Evolutionary conservation across 768 basidiomycete species (phyloP).

Genomic region (Thelephora aurantiotincta): DNA sequence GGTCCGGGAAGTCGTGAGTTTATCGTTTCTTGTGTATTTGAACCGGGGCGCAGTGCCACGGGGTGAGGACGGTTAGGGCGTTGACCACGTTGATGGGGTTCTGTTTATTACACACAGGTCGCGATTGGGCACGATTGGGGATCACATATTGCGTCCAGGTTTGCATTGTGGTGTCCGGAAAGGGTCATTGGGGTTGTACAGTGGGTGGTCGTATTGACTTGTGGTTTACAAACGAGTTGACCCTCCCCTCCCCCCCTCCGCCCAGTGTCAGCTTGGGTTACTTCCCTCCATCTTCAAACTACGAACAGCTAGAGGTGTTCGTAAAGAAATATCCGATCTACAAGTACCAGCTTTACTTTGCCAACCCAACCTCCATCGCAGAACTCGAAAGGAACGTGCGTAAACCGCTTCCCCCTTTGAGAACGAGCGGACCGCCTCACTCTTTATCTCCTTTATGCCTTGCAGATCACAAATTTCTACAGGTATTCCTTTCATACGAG

Average conservation of each 20-base stretch:
- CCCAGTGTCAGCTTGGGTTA: slow-evolving; percentile 55
- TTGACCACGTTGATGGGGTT: not conserved
- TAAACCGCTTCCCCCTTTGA: not conserved
- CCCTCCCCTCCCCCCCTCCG: too few relatives aligned
- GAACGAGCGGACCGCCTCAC: too few relatives aligned
- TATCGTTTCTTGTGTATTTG: too few relatives aligned
- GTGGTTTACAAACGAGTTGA: too few relatives aligned
- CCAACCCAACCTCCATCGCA: slow-evolving; percentile 30
- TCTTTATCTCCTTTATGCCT: too few relatives aligned
- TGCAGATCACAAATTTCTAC: not conserved
- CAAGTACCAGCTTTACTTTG: slow-evolving; percentile 59
- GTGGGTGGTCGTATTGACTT: too few relatives aligned
- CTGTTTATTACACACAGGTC: slow-evolving; percentile 21
- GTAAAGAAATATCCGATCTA: slow-evolving; percentile 38
- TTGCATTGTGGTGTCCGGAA: slow-evolving; percentile 62
- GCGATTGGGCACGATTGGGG: slow-evolving; percentile 81
- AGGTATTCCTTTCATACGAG: too few relatives aligned
- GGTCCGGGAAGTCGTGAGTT: slow-evolving; percentile 39
- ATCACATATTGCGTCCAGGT: slow-evolving; percentile 42
- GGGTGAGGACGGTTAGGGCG: too few relatives aligned
- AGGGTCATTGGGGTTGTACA: slow-evolving; percentile 42
- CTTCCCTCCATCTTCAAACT: slow-evolving; percentile 37
- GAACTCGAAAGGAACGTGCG: slow-evolving; percentile 47
- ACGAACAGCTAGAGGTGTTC: slow-evolving; percentile 36
- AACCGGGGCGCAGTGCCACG: too few relatives aligned